Evolutionary conservation across 441 rosid species (phyloP), one percentile per base, ranked within the genome.

Genomic region (Lepidium campestre): DNA sequence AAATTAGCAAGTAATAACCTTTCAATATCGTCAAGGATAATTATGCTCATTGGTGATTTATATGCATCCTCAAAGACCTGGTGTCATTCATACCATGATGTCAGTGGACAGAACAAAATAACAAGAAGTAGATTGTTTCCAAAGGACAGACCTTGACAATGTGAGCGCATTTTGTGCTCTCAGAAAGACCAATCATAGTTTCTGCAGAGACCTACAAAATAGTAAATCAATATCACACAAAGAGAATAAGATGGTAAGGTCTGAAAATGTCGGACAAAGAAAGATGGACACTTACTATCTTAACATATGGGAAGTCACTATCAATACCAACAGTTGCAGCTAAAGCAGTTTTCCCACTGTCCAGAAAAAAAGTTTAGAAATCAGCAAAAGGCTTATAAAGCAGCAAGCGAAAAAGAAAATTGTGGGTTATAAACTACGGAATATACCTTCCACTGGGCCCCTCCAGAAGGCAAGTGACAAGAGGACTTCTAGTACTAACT

Each of bases 21-120:
- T 81, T 94, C 99, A 48, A 94, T 80, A 81, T 88, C 99, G 41
- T 94, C 98, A 61, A 94, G 99, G 75, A 94, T 72, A 72, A 94
- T 88, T 67, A 94, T 85, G 80, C 99, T 94, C 80, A 89, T 77
- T 6, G 98, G 99, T 48, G 98, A 94, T 80, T 85, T 94, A 79
- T 91, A 94, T 8, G 99, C 99, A 75, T 94, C 99, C 81, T 94
- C 99, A 56, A 94, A 94, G 23, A 91, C 96, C 99, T 93, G 67
- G 9, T 47, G 4, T 40, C 37, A 65, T 19, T 67, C 68, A 53
- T 32, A 53, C 50, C 70, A 60, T 22, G 20, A 17, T 57, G 53
- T 49, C 60, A 52, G 55, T 31, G 42, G 64, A 22, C 18, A 44
- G 57, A 20, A 42, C 58, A 53, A 10, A 20, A 65, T 1, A 35